Conservation (phyloP, 768 basidiomycete genomes). For the Pleurotus tuber-regium region DNA sequence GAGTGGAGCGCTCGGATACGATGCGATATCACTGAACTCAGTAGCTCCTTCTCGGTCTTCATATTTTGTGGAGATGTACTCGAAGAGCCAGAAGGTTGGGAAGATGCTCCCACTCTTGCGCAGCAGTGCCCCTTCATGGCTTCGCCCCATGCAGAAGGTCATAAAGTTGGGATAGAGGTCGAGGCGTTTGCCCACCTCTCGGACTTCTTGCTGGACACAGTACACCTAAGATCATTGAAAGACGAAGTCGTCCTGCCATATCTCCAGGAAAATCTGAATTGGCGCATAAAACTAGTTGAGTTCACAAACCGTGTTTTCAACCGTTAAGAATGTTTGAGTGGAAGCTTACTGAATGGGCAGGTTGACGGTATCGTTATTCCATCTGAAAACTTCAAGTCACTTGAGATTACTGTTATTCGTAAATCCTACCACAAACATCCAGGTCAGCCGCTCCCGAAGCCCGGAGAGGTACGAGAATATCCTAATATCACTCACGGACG, state of each 20-base stretch:
- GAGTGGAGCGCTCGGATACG: not conserved
- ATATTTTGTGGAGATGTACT: not conserved
- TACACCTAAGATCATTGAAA: not conserved
- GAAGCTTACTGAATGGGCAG: not conserved
- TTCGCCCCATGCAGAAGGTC: not conserved
- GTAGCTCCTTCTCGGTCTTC: not conserved
- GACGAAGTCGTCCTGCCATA: not conserved
- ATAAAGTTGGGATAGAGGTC: too few species aligned
- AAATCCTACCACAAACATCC: too few species aligned
- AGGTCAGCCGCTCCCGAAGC: too few species aligned
- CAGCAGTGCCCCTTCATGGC: not conserved
- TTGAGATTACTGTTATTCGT: too few species aligned
- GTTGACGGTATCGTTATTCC: not conserved
- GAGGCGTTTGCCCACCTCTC: not conserved
- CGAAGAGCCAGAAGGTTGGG: not conserved
- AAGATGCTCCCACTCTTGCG: not conserved
- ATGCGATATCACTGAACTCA: not conserved
- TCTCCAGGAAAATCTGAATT: not conserved
- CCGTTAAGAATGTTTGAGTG: not conserved
- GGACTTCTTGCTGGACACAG: not conserved
- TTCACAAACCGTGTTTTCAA: not conserved
- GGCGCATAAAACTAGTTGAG: not conserved
- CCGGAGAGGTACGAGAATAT: too few species aligned
- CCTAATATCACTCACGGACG: too few species aligned
- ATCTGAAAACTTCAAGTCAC: too few species aligned